A percentile compares a stretch with the other conserved stretches of the same genome.
phyloP scores from a whole-genome alignment of 2,329 filamentous ascomycete species.

The Fusarium sp. region DNA sequence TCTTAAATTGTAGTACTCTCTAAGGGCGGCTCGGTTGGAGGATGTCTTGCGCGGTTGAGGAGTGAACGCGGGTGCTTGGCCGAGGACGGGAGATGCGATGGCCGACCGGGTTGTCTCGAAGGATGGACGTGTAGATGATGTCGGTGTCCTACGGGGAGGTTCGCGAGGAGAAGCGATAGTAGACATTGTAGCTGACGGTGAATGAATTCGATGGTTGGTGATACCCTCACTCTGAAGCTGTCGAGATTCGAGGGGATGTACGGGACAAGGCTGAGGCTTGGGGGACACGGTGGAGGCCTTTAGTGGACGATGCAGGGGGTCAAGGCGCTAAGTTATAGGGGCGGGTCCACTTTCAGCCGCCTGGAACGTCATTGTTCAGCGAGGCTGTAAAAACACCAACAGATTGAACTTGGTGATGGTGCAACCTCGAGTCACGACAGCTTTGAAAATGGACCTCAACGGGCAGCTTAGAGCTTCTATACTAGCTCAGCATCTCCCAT shows the following conservation, averaged over 20 bases:
- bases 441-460: slow-evolving; percentile 45
- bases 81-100: slow-evolving; percentile 62
- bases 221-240: not conserved
- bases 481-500: slow-evolving; percentile 65
- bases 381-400: slow-evolving; percentile 38
- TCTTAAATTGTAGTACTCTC: slow-evolving; percentile 91
- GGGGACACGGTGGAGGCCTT: slow-evolving; percentile 37
- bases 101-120: slow-evolving; percentile 74
- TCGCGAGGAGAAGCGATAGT: slow-evolving; percentile 74
- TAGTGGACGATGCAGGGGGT: slow-evolving; percentile 32
- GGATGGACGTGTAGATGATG: slow-evolving; percentile 80
- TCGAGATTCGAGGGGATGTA: slow-evolving; percentile 11
- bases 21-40: slow-evolving; percentile 84
- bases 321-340: slow-evolving; percentile 34
- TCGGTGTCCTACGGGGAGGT: slow-evolving; percentile 69
- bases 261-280: slow-evolving; percentile 18
- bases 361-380: slow-evolving; percentile 38
- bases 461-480: slow-evolving; percentile 65
- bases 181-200: slow-evolving; percentile 60
- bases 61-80: slow-evolving; percentile 33
- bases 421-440: slow-evolving; percentile 8
- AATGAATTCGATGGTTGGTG: not conserved
- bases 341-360: slow-evolving; percentile 35
- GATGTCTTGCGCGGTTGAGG: slow-evolving; percentile 53
- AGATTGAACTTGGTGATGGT: not conserved